A percentile compares a stretch with the other conserved stretches of the same genome.
These are phyloP conservation scores for Apophysomyces variabilis DNA, from an alignment of 371 early-diverging fungal species.

Conservation along the genomic window DNA sequence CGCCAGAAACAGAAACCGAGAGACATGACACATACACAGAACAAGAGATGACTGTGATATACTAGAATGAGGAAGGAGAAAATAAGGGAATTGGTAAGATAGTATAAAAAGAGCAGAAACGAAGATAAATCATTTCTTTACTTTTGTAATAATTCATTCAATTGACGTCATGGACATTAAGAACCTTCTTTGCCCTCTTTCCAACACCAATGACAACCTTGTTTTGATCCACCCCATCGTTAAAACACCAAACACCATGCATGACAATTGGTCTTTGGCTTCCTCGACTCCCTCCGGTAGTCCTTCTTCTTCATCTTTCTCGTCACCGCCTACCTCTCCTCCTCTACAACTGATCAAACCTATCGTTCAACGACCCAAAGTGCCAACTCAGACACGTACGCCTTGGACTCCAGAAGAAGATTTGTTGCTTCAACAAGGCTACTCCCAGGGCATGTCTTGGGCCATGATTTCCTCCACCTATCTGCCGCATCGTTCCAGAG, in stretches of 20 bases:
- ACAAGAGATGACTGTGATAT: too few relatives aligned
- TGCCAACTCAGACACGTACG: slow-evolving; percentile 46
- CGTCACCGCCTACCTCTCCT: slow-evolving; percentile 10
- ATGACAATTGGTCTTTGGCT: slow-evolving; percentile 11
- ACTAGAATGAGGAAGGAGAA: neutral
- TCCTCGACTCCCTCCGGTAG: slow-evolving; percentile 18
- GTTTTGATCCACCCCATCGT: slow-evolving; percentile 13
- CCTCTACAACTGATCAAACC: slow-evolving; percentile 1
- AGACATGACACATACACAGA: too few relatives aligned
- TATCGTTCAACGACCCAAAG: slow-evolving; percentile 7
- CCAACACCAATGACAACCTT: slow-evolving; percentile 1
- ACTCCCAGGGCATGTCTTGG: slow-evolving; percentile 52
- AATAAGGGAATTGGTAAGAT: neutral
- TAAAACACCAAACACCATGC: slow-evolving; percentile 7
- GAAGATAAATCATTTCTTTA: neutral
- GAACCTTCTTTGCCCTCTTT: slow-evolving; percentile 21
- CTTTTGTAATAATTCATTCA: neutral
- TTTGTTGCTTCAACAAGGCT: slow-evolving; percentile 50
- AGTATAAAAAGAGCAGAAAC: neutral
- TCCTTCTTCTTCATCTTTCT: slow-evolving; percentile 16
- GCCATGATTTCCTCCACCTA: slow-evolving; percentile 55
- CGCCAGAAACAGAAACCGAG: neutral
- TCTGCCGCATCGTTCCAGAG: slow-evolving; percentile 52
- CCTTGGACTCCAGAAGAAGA: slow-evolving; percentile 57
- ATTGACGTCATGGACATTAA: slow-evolving; percentile 25